phyloP scores from a whole-genome alignment of 108 stramenopile species.

The Fragilariopsis cylindrus region DNA sequence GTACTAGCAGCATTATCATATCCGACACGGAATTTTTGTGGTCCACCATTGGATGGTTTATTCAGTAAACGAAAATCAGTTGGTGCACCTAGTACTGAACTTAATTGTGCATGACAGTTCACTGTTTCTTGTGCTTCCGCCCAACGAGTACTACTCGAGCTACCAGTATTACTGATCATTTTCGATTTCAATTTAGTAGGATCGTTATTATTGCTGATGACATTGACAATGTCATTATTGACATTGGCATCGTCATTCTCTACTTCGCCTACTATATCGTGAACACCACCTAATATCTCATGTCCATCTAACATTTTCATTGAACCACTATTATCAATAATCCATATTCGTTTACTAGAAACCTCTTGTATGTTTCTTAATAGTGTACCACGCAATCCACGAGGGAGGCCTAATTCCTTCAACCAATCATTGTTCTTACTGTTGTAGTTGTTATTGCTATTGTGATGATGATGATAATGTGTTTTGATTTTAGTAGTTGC shows the following conservation, averaged over 20 bases:
- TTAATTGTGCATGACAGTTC: slow-evolving; percentile 50
- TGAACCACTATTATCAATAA: slow-evolving; percentile 70
- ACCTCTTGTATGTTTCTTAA: slow-evolving; percentile 2
- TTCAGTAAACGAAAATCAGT: slow-evolving; percentile 65
- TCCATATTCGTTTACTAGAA: slow-evolving; percentile 55
- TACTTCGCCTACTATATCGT: background rate
- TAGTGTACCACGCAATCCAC: slow-evolving; percentile 14
- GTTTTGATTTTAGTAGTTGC: background rate
- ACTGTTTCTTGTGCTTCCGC: slow-evolving; percentile 52
- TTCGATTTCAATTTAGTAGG: background rate
- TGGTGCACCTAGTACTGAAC: slow-evolving; percentile 40
- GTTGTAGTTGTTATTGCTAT: slow-evolving; percentile 3
- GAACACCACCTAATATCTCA: background rate
- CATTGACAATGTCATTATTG: background rate
- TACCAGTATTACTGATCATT: background rate
- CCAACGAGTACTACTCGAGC: slow-evolving; percentile 49
- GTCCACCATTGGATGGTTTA: slow-evolving; percentile 34
- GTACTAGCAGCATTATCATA: slow-evolving; percentile 3
- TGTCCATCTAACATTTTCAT: slow-evolving; percentile 70
- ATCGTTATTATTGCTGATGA: background rate
- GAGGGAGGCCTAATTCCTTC: slow-evolving; percentile 9
- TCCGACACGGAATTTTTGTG: slow-evolving; percentile 54
- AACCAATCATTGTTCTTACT: slow-evolving; percentile 8
- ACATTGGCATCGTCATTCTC: background rate
- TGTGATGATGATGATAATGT: slow-evolving; percentile 1